Conservation (phyloP, 495 filamentous ascomycete species). For the Xylaria longipes region DNA sequence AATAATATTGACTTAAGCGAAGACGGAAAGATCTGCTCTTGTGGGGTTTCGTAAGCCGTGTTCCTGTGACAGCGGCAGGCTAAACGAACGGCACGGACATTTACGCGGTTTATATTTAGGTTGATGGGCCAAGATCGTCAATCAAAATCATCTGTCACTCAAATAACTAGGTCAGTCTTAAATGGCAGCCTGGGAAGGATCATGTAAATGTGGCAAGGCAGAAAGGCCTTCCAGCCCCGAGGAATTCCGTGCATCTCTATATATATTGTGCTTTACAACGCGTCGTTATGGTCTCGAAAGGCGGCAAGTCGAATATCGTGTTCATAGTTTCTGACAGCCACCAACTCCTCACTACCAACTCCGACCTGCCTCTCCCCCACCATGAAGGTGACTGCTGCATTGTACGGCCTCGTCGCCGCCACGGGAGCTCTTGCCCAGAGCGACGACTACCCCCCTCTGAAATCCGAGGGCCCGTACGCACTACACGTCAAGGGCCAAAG, state of each 20-base stretch:
- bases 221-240: background rate
- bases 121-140: slow-evolving; percentile 14
- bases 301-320: slow-evolving; percentile 12
- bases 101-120: slow-evolving; percentile 4
- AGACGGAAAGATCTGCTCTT: too few relatives aligned
- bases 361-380: slow-evolving; percentile 2
- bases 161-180: slow-evolving; percentile 1
- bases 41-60: too few relatives aligned
- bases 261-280: slow-evolving; percentile 16
- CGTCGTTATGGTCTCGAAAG: slow-evolving; percentile 10
- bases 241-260: slow-evolving; percentile 10
- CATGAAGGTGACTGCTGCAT: slow-evolving; percentile 10
- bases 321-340: slow-evolving; percentile 19
- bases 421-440: slow-evolving; percentile 17
- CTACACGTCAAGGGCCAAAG: slow-evolving; percentile 20
- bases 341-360: slow-evolving; percentile 13
- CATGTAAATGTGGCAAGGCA: slow-evolving; percentile 10
- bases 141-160: background rate
- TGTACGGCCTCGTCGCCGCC: slow-evolving; percentile 23
- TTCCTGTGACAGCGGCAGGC: too few relatives aligned
- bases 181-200: slow-evolving; percentile 24
- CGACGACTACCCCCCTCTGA: slow-evolving; percentile 15
- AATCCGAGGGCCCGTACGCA: slow-evolving; percentile 16
- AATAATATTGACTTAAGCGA: too few relatives aligned
- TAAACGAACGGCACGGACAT: slow-evolving; percentile 6